These are phyloP conservation scores for Acer saccharum DNA, from an alignment of 345 rosid genomes.

Conservation along the genomic window DNA sequence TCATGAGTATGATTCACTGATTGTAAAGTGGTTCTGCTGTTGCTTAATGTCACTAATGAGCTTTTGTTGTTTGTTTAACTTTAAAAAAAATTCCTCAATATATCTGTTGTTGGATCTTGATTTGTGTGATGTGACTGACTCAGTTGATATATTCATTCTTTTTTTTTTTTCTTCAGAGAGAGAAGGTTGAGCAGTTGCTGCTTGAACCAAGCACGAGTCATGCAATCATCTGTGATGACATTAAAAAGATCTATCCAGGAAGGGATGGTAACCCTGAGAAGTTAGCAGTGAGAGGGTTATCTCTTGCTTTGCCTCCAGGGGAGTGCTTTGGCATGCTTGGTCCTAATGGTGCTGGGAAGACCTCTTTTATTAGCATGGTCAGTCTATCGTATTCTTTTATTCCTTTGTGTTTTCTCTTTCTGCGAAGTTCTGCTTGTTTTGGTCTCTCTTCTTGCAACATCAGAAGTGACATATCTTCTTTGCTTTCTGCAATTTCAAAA, in stretches of 20 bases:
- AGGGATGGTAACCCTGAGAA: constrained; percentile 91
- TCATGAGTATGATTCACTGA: not conserved
- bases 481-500: not conserved
- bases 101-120: not conserved
- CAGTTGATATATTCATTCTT: not conserved
- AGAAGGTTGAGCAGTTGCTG: constrained; percentile 72
- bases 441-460: not conserved
- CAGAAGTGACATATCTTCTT: not conserved
- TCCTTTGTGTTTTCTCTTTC: not conserved
- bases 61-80: not conserved
- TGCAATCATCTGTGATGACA: constrained; percentile 67
- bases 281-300: constrained; percentile 81
- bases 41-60: not conserved
- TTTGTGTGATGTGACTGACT: not conserved
- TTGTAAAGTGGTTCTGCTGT: not conserved
- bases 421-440: not conserved
- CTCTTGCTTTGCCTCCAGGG: constrained; percentile 86
- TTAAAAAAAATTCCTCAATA: no score
- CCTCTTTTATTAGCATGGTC: constrained; percentile 94
- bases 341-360: constrained; percentile 97
- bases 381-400: constrained; percentile 26
- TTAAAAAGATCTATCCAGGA: constrained; percentile 84
- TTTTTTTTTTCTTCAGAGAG: constrained; percentile 44
- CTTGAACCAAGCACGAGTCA: constrained; percentile 55
- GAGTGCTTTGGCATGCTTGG: constrained; percentile 99